phyloP scores from a whole-genome alignment of 768 basidiomycete genomes.

The Coprinopsis strossmayeri region DNA sequence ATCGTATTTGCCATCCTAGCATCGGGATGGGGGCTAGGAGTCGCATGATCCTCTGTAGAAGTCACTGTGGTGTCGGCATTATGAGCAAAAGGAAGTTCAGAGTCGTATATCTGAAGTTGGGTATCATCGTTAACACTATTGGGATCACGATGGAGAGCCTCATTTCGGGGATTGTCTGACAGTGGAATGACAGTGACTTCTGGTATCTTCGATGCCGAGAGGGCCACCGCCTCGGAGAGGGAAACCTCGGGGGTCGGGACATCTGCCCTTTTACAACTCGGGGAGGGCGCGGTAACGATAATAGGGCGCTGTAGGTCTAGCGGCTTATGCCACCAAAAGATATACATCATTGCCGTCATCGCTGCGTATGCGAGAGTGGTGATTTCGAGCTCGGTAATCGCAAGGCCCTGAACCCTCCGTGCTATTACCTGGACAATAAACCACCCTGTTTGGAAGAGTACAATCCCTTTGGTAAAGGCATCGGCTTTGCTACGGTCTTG shows the following conservation, averaged over 20 bases:
- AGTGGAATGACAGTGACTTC: too few species aligned
- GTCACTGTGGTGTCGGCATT: too few species aligned
- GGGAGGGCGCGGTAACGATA: not conserved
- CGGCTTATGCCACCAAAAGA: conserved; percentile 17
- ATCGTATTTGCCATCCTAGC: too few species aligned
- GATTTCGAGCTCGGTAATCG: conserved; percentile 15
- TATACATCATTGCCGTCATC: conserved; percentile 10
- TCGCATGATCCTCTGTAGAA: too few species aligned
- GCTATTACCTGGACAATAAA: conserved; percentile 12
- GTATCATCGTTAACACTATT: too few species aligned
- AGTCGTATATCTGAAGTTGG: too few species aligned
- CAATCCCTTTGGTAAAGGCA: conserved; percentile 10
- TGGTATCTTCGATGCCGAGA: too few species aligned
- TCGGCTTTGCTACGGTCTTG: conserved; percentile 15
- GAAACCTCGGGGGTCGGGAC: not conserved
- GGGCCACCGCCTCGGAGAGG: too few species aligned
- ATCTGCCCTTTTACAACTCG: not conserved
- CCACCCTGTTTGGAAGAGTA: conserved; percentile 7
- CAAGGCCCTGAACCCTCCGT: conserved; percentile 4
- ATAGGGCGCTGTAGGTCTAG: conserved; percentile 13
- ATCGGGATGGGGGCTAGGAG: too few species aligned
- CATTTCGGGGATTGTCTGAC: too few species aligned
- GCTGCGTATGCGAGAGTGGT: conserved; percentile 14
- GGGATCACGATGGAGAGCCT: too few species aligned
- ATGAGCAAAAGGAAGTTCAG: too few species aligned